Evolutionary conservation across 83 land plant species (phyloP).

Genomic region (Picea mariana): DNA sequence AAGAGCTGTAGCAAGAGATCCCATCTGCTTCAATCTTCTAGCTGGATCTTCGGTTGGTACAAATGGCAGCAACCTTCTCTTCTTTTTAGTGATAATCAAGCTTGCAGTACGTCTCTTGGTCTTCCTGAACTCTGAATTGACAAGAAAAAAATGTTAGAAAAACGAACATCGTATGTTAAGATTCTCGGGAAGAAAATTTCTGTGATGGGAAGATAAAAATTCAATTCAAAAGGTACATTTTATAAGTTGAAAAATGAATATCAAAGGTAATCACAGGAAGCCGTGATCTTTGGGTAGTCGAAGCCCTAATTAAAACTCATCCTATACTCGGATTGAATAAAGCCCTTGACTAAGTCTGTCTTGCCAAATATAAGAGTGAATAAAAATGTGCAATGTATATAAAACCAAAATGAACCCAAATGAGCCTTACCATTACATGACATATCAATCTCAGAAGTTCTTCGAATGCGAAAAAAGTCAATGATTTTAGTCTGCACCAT

Average conservation of each 20-base stretch:
- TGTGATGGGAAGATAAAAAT: background rate
- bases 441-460: conserved; percentile 17
- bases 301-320: too few relatives aligned
- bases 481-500: conserved; percentile 86
- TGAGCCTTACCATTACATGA: conserved; percentile 1
- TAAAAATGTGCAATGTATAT: background rate
- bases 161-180: too few relatives aligned
- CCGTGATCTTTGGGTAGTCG: too few relatives aligned
- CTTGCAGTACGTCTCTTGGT: conserved; percentile 6
- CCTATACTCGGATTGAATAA: too few relatives aligned
- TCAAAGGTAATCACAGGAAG: background rate
- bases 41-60: conserved; percentile 61
- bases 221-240: too few relatives aligned
- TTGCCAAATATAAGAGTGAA: too few relatives aligned
- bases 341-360: too few relatives aligned
- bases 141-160: too few relatives aligned
- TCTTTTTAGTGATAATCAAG: conserved; percentile 57
- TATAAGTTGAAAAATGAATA: too few relatives aligned
- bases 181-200: background rate
- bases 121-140: background rate
- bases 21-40: conserved; percentile 85
- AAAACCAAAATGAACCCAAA: background rate
- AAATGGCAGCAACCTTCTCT: conserved; percentile 74
- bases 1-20: conserved; percentile 87
- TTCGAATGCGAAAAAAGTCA: conserved; percentile 87